Conservation (phyloP, 148 eudicot genomes). For the Rhododendron ovatum region DNA sequence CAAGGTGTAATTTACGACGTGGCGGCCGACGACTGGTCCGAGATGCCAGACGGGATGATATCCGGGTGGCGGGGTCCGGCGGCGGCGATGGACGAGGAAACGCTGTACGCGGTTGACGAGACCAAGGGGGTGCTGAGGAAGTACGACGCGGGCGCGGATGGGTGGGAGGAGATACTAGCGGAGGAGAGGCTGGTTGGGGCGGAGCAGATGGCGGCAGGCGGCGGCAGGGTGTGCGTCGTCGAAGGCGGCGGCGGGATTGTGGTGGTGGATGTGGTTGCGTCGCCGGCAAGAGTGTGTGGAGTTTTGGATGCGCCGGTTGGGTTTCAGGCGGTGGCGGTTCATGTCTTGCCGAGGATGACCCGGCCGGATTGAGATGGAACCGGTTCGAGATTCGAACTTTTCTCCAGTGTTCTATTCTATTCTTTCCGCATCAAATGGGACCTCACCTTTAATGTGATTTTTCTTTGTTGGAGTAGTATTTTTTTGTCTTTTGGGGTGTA, state of each 20-base stretch:
- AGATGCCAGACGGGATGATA: constrained; percentile 71
- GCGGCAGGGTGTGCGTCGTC: constrained; percentile 58
- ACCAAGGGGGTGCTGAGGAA: constrained; percentile 45
- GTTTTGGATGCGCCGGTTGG: constrained; percentile 41
- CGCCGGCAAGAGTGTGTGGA: constrained; percentile 38
- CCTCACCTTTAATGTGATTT: neutral
- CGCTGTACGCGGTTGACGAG: constrained; percentile 53
- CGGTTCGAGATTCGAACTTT: no score
- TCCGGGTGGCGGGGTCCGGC: constrained; percentile 84
- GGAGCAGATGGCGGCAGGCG: constrained; percentile 46
- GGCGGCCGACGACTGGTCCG: constrained; percentile 35
- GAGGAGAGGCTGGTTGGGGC: constrained; percentile 48
- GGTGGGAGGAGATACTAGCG: constrained; percentile 49
- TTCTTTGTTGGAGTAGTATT: no score
- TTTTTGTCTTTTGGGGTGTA: no score
- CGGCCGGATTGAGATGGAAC: neutral
- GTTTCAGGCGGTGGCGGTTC: constrained; percentile 39
- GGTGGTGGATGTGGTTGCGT: constrained; percentile 61
- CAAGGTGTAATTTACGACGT: constrained; percentile 54
- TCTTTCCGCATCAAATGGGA: neutral
- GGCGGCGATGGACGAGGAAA: constrained; percentile 68
- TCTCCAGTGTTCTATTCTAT: neutral
- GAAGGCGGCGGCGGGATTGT: constrained; percentile 28
- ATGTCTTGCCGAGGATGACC: constrained; percentile 66
- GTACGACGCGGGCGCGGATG: constrained; percentile 37